These are phyloP conservation scores for Cryptomeria japonica DNA, from an alignment of 75 land plant genomes.

Conservation along the genomic window DNA sequence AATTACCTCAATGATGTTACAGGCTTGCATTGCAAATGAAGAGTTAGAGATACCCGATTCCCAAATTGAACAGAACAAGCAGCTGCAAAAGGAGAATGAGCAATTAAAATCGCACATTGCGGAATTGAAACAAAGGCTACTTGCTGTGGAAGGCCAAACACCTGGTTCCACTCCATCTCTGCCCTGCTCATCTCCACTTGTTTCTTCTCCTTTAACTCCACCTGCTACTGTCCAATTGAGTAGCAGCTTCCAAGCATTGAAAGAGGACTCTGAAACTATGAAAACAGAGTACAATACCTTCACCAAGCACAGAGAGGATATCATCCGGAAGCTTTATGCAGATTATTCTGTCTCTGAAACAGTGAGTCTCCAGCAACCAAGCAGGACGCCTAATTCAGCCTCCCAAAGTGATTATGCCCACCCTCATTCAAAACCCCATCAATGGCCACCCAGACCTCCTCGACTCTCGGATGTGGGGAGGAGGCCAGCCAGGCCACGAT, in stretches of 20 bases:
- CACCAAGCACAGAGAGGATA: background rate
- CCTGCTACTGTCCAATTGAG: background rate
- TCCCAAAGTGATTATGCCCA: background rate
- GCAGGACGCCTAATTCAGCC: background rate
- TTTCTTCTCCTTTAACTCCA: background rate
- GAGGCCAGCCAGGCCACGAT: too few relatives aligned
- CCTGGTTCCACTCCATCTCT: background rate
- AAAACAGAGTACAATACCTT: background rate
- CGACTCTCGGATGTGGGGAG: too few relatives aligned
- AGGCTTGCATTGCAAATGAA: conserved; percentile 12
- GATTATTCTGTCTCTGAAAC: background rate
- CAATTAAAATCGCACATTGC: conserved; percentile 26
- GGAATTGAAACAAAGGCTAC: conserved; percentile 20
- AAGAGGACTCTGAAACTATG: background rate
- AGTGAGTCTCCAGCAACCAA: background rate
- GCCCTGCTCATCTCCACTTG: background rate
- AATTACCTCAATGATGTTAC: background rate
- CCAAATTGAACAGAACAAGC: conserved; percentile 12
- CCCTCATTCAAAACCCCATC: too few relatives aligned
- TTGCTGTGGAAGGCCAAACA: conserved; percentile 5
- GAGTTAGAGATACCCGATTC: conserved; percentile 20
- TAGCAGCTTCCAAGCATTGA: background rate
- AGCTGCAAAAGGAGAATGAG: conserved; percentile 29
- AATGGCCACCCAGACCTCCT: too few relatives aligned
- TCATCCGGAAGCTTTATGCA: background rate